phyloP scores from a whole-genome alignment of 176 grass and related monocot genomes.

The Oryza officinalis region DNA sequence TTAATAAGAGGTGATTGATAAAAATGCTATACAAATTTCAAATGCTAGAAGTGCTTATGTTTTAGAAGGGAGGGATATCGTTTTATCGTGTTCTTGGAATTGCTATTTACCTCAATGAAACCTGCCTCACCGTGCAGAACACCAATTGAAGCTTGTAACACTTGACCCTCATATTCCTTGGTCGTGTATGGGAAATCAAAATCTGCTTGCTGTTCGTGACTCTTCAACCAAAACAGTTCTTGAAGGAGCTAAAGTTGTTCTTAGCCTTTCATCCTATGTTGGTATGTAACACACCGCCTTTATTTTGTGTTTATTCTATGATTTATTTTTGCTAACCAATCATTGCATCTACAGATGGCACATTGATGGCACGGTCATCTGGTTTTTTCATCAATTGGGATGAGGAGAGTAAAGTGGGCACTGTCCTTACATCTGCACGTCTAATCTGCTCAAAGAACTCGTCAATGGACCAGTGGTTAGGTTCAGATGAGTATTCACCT shows the following conservation, averaged over 20 bases:
- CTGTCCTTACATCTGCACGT: neutral
- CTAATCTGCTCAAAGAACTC: neutral
- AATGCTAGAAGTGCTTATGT: too few relatives aligned
- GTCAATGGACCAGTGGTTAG: neutral
- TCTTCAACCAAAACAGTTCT: neutral
- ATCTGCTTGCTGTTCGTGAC: neutral
- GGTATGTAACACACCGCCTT: constrained; percentile 13
- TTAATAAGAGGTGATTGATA: too few relatives aligned
- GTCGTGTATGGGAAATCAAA: neutral
- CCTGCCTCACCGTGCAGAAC: neutral
- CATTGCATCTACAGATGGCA: neutral
- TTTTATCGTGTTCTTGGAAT: too few relatives aligned
- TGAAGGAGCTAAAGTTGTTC: neutral
- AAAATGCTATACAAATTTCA: too few relatives aligned
- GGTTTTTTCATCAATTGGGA: neutral
- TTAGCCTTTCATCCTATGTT: neutral
- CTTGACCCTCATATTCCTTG: neutral
- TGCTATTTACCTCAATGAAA: too few relatives aligned
- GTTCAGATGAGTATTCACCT: neutral
- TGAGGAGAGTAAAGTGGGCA: neutral
- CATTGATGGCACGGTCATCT: neutral
- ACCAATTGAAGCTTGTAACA: neutral
- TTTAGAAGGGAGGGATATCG: too few relatives aligned
- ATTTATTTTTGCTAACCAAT: neutral
- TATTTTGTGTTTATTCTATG: neutral